Evolutionary conservation across 495 filamentous ascomycete genomes (phyloP), one percentile per base, ranked within the genome.

Genomic region (Hypomontagnella submonticulosa): DNA sequence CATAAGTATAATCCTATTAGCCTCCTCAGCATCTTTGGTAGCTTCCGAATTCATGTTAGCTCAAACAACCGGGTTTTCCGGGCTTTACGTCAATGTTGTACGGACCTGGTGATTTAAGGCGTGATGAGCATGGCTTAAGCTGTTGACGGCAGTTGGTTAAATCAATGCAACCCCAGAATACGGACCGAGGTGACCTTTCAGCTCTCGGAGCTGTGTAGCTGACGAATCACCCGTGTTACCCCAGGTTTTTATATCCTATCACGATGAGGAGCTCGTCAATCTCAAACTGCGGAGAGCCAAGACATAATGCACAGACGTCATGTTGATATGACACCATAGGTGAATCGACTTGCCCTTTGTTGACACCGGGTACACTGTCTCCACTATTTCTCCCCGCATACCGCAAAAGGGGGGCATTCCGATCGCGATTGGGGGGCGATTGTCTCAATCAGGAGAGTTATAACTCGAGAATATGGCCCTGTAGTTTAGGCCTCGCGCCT

Each of bases 121-220:
- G 33, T 38, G 51, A 66, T 57, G 38, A n/a, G 49, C 63, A 36
- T 4, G 36, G 8, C 42, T 48, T 42, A 51, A 36, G 43, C 63
- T 55, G 5, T 61, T 55, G 57, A 61, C 16, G 50, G 56, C 44
- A 66, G 50, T 40, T 66, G 33, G 15, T 53, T 55, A 49, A 32
- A 40, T 37, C 18, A 16, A 66, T 66, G 49, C 27, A 53, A 66
- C 49, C 13, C 37, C 9, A n/a, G 7, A 47, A 42, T 41, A 20
- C 48, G 34, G 48, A 16, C 48, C 55, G 48, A 54, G 48, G n/a
- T 27, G 12, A 7, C 47, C 54, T 64, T 50, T 56, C 51, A 62
- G 42, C 41, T 62, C 33, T 41, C 15, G 20, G n/a, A 48, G 41
- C 33, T 41, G 41, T 48, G 43, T 44, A 36, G 36, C 41, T 57